phyloP scores from a whole-genome alignment of 2,329 filamentous ascomycete genomes.

The Cordyceps farinosa region DNA sequence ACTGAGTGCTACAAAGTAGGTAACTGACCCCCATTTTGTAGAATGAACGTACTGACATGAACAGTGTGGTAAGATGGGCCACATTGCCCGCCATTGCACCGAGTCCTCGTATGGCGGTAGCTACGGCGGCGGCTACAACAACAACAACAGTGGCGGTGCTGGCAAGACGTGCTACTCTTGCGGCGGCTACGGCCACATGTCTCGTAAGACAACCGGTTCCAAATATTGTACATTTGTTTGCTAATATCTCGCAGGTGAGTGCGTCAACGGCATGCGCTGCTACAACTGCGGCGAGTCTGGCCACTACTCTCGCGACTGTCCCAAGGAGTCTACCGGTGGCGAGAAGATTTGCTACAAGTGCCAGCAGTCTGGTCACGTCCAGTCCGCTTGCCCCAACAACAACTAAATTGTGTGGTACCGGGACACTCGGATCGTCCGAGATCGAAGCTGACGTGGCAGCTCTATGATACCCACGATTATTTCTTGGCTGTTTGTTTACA shows the following conservation, averaged over 20 bases:
- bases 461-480: slow-evolving; percentile 42
- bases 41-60: slow-evolving; percentile 16
- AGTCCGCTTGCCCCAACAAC: slow-evolving; percentile 89
- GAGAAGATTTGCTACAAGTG: slow-evolving; percentile 99
- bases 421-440: slow-evolving; percentile 23
- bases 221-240: not conserved
- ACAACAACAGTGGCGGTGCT: slow-evolving; percentile 38
- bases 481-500: slow-evolving; percentile 25
- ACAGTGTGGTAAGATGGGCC: slow-evolving; percentile 86
- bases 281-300: slow-evolving; percentile 97
- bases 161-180: slow-evolving; percentile 97
- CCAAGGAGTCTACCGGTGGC: slow-evolving; percentile 77
- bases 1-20: slow-evolving; percentile 86
- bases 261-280: slow-evolving; percentile 98
- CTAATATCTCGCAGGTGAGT: slow-evolving; percentile 60
- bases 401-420: slow-evolving; percentile 45
- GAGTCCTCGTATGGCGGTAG: slow-evolving; percentile 56
- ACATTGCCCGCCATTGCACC: slow-evolving; percentile 90
- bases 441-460: slow-evolving; percentile 38
- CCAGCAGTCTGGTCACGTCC: slow-evolving; percentile 80
- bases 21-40: not conserved
- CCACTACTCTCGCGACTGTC: slow-evolving; percentile 93
- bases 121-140: slow-evolving; percentile 44
- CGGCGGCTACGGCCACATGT: slow-evolving; percentile 95
- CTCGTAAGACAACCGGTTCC: slow-evolving; percentile 52